Evolutionary conservation across 345 rosid genomes (phyloP), one percentile per base, ranked within the genome.

Genomic region (Gynandropsis gynandra): DNA sequence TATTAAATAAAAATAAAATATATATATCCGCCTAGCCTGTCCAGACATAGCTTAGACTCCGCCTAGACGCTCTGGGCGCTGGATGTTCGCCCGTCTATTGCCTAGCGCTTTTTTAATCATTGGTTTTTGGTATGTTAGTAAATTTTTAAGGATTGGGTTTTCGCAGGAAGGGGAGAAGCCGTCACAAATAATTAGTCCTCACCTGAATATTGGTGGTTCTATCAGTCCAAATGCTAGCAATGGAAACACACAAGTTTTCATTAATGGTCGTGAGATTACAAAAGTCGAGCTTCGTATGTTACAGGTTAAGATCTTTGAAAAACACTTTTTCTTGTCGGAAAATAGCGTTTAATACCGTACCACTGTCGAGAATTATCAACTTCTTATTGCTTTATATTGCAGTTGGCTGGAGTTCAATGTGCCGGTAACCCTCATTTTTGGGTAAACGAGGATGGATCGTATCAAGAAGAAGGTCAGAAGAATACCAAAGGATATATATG

Each of bases 401-500:
- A 88, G 99, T 61, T 93, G 69, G 96, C 99, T 14, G 99, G 99
- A 53, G 99, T 93, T 73, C 99, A 93, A 8, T 89, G 97, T 72
- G 99, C 99, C 10, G 99, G 99, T 37, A 93, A 93, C 43, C 99
- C 99, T 1, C 99, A 93, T 75, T 93, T 88, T 65, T 93, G 99
- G 99, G 97, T 93, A 52, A 93, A 88, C 20, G 99, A 93, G 48
- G 99, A 93, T 65, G 99, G 99, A 16, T 93, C 99, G 5, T 93
- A 93, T 74, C 97, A 85, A 74, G 99, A 93, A 69, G 99, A 93
- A 79, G 99, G 99, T 37, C 99, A 93, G 60, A 93, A 80, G 75
- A 93, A 88, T 61, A 85, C 95, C 5, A 93, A 76, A 62, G 99
- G 99, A 66, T 88, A 81, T 68, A 88, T 93, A 62, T 93, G 99